Conservation (phyloP, 805 yeast species). For the Maudiozyma pseudohumilis region DNA sequence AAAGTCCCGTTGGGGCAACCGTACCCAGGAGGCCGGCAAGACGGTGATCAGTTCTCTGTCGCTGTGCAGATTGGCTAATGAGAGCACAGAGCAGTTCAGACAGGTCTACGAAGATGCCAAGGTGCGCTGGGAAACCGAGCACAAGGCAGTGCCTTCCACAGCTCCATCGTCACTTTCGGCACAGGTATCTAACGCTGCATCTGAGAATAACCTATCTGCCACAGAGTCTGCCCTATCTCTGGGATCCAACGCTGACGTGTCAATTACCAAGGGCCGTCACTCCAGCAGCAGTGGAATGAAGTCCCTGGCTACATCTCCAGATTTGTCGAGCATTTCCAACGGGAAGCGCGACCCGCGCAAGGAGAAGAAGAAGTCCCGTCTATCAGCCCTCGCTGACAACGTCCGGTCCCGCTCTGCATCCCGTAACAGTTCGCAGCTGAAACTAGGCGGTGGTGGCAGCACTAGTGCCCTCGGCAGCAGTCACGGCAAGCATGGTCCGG, state of each 20-base stretch:
- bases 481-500: slow-evolving; percentile 3
- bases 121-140: slow-evolving; percentile 17
- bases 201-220: slow-evolving; percentile 7
- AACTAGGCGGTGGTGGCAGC: slow-evolving; percentile 26
- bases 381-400: slow-evolving; percentile 52
- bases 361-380: slow-evolving; percentile 40
- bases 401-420: slow-evolving; percentile 52
- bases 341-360: slow-evolving; percentile 9
- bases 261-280: slow-evolving; percentile 16
- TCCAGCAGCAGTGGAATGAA: slow-evolving; percentile 7
- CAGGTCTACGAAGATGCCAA: slow-evolving; percentile 15
- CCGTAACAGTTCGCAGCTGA: slow-evolving; percentile 34
- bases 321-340: slow-evolving; percentile 9
- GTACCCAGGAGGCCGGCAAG: slow-evolving; percentile 79
- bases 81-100: slow-evolving; percentile 29
- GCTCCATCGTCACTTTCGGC: too few relatives aligned
- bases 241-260: slow-evolving; percentile 3
- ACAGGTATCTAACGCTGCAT: background rate
- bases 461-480: background rate
- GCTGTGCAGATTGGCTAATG: slow-evolving; percentile 32
- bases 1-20: slow-evolving; percentile 72
- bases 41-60: slow-evolving; percentile 75
- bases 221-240: slow-evolving; percentile 10
- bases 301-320: slow-evolving; percentile 1
- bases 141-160: background rate